These are phyloP conservation scores for Nannizzia gypsea DNA, from an alignment of 2,329 filamentous ascomycete species.

Conservation along the genomic window DNA sequence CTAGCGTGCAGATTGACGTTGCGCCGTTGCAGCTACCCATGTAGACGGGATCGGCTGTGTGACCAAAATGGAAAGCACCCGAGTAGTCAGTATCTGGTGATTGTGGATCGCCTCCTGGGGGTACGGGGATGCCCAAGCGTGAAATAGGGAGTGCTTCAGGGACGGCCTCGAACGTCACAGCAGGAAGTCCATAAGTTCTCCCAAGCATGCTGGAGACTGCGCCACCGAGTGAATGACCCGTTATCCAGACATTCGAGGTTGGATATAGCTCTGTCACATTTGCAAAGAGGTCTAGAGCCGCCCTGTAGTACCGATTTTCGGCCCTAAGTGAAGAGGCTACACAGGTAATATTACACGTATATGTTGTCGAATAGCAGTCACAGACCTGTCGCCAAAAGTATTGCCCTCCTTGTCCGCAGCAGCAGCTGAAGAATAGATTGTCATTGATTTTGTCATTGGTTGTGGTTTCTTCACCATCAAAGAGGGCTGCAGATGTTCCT, in stretches of 20 bases:
- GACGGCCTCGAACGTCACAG: slow-evolving; percentile 86
- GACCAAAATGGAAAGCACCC: slow-evolving; percentile 80
- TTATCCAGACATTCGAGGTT: slow-evolving; percentile 70
- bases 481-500: slow-evolving; percentile 78
- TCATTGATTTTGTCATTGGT: slow-evolving; percentile 97
- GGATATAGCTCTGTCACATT: slow-evolving; percentile 89
- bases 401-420: slow-evolving; percentile 85
- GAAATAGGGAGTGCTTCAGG: slow-evolving; percentile 79
- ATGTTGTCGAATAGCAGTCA: slow-evolving; percentile 78
- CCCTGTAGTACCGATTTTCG: slow-evolving; percentile 85
- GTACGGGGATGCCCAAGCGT: slow-evolving; percentile 72
- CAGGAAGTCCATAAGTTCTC: slow-evolving; percentile 78
- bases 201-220: slow-evolving; percentile 79
- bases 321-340: slow-evolving; percentile 60
- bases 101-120: slow-evolving; percentile 62
- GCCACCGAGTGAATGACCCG: slow-evolving; percentile 86
- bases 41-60: slow-evolving; percentile 89
- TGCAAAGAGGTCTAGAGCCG: slow-evolving; percentile 76
- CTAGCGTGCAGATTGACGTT: slow-evolving; percentile 78
- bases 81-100: slow-evolving; percentile 61
- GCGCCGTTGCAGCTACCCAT: slow-evolving; percentile 89
- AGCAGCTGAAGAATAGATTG: slow-evolving; percentile 96
- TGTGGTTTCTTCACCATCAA: slow-evolving; percentile 92
- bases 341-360: slow-evolving; percentile 86
- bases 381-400: slow-evolving; percentile 87